Evolutionary conservation across 768 basidiomycete genomes (phyloP), one percentile per base, ranked within the genome.

Genomic region (Roridomyces roridus): DNA sequence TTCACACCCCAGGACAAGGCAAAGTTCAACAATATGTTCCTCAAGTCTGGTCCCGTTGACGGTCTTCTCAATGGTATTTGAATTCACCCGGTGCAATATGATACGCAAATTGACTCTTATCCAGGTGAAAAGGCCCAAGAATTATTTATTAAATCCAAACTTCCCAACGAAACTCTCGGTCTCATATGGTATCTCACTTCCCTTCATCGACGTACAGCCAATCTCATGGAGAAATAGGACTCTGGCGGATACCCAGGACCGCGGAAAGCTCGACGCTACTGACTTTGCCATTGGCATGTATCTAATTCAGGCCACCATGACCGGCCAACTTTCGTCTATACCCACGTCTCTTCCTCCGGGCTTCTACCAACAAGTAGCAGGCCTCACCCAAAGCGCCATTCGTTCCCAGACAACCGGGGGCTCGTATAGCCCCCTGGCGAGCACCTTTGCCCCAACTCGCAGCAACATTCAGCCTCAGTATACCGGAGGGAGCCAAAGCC

Each of bases 241-340:
- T 60, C 83, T 99, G 35, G 91, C 96, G n/a, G 97, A 99, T 72
- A 96, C 95, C 4, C 91, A 96, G 72, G 85, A 91, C 63, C 84
- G 97, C 58, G 96, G 97, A 47, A 77, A 82, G 12, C 86, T 99
- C 57, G 97, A 99, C 70, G 77, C 86, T 15, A 81, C 89, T 41
- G 97, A 99, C 73, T 99, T 99, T 69, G 88, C 91, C 57, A 86
- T 99, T 67, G 97, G 89, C 36, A 96, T 97, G 95, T 94, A 93
- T 72, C 85, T 98, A 68, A 95, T 98, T 62, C 95, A 98, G 73
- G 89, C 85, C n/a, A 77, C 84, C 35, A 97, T 98, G 95, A 85
- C 89, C 49, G 84, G 84, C 51, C 83, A 88, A 59, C 75, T 93
- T 51, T 77, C 86, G 47, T 81, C 80, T 57, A 80, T 96, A 46